phyloP scores from a whole-genome alignment of 129 eudicot species.

The Tanacetum coccineum region DNA sequence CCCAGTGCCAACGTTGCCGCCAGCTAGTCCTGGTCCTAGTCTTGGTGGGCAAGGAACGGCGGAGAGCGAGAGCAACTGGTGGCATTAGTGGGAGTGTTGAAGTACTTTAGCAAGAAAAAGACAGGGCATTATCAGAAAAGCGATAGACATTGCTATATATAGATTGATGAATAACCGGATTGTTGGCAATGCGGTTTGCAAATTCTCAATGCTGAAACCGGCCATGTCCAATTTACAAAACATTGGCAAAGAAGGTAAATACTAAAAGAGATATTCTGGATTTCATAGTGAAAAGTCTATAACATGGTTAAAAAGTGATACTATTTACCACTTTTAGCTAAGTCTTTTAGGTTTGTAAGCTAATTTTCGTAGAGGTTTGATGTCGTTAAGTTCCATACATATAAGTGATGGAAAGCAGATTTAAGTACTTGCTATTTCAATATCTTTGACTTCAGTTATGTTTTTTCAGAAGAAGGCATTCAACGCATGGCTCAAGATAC shows the following conservation, averaged over 20 bases:
- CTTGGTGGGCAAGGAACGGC: constrained; percentile 21
- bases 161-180: constrained; percentile 44
- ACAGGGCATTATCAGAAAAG: constrained; percentile 32
- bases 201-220: constrained; percentile 68
- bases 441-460: neutral
- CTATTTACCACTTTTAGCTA: too few relatives aligned
- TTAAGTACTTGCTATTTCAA: neutral
- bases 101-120: constrained; percentile 63
- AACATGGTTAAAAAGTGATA: neutral
- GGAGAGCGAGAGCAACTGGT: constrained; percentile 20
- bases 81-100: constrained; percentile 60
- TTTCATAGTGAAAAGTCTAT: neutral
- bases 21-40: constrained; percentile 14
- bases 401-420: neutral
- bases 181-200: constrained; percentile 81
- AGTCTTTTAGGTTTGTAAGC: too few relatives aligned
- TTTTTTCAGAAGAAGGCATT: constrained; percentile 49
- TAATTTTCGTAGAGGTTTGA: too few relatives aligned
- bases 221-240: constrained; percentile 33
- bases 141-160: constrained; percentile 36
- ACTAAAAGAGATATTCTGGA: neutral
- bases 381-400: too few relatives aligned
- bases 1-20: constrained; percentile 38
- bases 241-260: constrained; percentile 56
- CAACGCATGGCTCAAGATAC: constrained; percentile 56